Conservation (phyloP, 305 asterid genomes). For the Solanum hybrid region DNA sequence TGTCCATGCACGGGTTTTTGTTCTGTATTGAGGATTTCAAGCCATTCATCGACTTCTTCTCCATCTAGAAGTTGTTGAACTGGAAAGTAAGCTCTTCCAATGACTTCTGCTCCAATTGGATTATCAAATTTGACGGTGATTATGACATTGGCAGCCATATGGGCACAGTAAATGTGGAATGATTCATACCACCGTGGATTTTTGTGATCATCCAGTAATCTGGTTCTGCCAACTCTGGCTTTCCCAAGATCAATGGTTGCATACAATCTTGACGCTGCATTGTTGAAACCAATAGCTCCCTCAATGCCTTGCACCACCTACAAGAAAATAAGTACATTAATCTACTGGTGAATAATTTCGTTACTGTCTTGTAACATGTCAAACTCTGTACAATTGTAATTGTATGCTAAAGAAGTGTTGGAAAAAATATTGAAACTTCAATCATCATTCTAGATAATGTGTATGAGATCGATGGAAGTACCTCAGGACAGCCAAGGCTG, state of each 20-base stretch:
- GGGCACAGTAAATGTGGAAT: slow-evolving; percentile 47
- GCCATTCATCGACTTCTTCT: slow-evolving; percentile 32
- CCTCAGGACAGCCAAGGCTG: neutral
- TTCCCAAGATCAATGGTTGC: slow-evolving; percentile 33
- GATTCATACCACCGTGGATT: slow-evolving; percentile 46
- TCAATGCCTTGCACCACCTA: slow-evolving; percentile 29
- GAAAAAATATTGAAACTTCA: neutral
- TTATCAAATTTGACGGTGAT: slow-evolving; percentile 32
- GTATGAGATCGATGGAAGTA: neutral
- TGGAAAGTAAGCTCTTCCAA: slow-evolving; percentile 44
- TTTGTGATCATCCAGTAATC: slow-evolving; percentile 18
- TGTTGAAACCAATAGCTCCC: slow-evolving; percentile 16
- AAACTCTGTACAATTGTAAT: neutral
- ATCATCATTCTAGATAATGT: neutral
- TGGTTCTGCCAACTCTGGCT: slow-evolving; percentile 30
- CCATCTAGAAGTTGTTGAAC: slow-evolving; percentile 15
- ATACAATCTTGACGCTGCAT: slow-evolving; percentile 25
- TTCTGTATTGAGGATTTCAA: slow-evolving; percentile 20
- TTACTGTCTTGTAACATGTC: neutral
- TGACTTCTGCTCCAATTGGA: slow-evolving; percentile 37
- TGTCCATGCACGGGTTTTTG: slow-evolving; percentile 22
- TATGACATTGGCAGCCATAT: slow-evolving; percentile 30
- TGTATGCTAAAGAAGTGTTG: neutral
- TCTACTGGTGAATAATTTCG: neutral
- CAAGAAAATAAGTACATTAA: neutral